Evolutionary conservation across 352 stramenopile genomes (phyloP).

Genomic region (Nothophytophthora sp.): DNA sequence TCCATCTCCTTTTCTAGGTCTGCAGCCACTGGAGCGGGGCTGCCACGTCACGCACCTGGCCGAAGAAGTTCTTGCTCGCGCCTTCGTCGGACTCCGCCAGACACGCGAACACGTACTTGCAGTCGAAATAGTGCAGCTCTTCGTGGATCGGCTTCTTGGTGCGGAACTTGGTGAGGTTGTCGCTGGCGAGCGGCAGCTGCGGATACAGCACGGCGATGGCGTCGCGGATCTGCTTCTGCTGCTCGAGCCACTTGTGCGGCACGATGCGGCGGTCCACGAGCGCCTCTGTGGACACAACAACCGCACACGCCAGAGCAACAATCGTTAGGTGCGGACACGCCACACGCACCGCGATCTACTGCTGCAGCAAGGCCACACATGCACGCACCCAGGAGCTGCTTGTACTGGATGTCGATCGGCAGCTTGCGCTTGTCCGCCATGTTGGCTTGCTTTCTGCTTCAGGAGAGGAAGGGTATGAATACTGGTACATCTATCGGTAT

Average conservation of each 20-base stretch:
- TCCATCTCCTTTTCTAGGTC: neutral
- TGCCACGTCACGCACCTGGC: constrained; percentile 34
- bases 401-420: constrained; percentile 82
- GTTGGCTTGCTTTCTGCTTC: constrained; percentile 3
- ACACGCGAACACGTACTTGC: constrained; percentile 60
- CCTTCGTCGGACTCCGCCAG: constrained; percentile 68
- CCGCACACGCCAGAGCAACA: neutral
- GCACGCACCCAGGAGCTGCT: constrained; percentile 68
- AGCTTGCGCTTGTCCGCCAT: constrained; percentile 66
- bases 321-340: neutral
- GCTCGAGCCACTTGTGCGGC: constrained; percentile 69
- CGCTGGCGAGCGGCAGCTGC: constrained; percentile 45
- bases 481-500: too few relatives aligned
- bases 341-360: neutral
- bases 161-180: constrained; percentile 48
- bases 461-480: too few relatives aligned
- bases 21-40: neutral
- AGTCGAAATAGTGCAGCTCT: constrained; percentile 78
- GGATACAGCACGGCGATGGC: constrained; percentile 52
- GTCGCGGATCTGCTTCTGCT: constrained; percentile 63
- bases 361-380: too few relatives aligned
- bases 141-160: constrained; percentile 52
- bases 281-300: constrained; percentile 37
- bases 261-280: constrained; percentile 77
- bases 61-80: constrained; percentile 73